Evolutionary conservation across 805 yeast genomes (phyloP).

Genomic region (Priceomyces fermenticarens): DNA sequence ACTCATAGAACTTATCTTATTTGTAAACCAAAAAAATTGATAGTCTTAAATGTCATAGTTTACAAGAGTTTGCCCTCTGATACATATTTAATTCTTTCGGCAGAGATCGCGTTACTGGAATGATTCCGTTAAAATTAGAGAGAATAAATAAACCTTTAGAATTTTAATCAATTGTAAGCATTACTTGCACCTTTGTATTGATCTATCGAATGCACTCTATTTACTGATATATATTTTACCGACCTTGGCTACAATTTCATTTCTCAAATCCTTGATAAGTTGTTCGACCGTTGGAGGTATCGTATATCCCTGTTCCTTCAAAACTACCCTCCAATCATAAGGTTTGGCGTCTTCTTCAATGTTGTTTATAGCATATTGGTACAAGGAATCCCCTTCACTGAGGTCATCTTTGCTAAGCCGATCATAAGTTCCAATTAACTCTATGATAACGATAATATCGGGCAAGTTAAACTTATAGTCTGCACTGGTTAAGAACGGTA

Average conservation of each 20-base stretch:
- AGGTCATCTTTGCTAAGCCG: slow-evolving; percentile 17
- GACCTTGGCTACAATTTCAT: slow-evolving; percentile 29
- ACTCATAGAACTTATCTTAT: too few species aligned
- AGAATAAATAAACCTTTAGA: slow-evolving; percentile 2
- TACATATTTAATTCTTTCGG: too few species aligned
- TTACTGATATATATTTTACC: slow-evolving; percentile 32
- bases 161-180: not conserved
- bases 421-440: slow-evolving; percentile 37
- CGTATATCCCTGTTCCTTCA: slow-evolving; percentile 11
- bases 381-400: slow-evolving; percentile 28
- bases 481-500: slow-evolving; percentile 34
- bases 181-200: not conserved
- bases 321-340: slow-evolving; percentile 36
- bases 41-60: too few species aligned
- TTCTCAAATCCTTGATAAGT: slow-evolving; percentile 26
- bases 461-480: slow-evolving; percentile 21
- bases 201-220: not conserved
- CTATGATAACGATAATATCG: slow-evolving; percentile 34
- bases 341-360: slow-evolving; percentile 12
- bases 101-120: too few species aligned
- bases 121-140: not conserved
- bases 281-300: slow-evolving; percentile 25
- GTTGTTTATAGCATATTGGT: slow-evolving; percentile 25
- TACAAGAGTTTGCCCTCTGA: too few species aligned
- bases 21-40: too few species aligned